These are phyloP conservation scores for Saccharomyces kudriavzevii DNA, from an alignment of 805 yeast species.

Conservation along the genomic window DNA sequence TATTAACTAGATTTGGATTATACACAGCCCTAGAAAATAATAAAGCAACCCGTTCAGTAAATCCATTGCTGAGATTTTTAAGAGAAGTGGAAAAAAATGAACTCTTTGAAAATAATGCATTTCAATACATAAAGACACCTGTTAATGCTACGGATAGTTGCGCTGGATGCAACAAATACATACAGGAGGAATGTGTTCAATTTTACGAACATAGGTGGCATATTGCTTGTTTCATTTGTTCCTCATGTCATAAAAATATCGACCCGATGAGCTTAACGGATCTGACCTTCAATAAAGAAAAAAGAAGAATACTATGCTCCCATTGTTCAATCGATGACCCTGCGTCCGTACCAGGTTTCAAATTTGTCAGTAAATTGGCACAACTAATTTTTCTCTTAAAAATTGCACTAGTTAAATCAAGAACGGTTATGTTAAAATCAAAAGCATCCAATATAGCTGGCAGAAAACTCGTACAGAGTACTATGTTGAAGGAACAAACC, in stretches of 20 bases:
- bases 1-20: conserved; percentile 73
- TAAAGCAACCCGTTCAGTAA: conserved; percentile 46
- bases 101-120: conserved; percentile 28
- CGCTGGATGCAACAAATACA: conserved; percentile 57
- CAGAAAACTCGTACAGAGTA: conserved; percentile 6
- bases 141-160: conserved; percentile 70
- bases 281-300: conserved; percentile 37
- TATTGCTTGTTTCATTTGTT: conserved; percentile 59
- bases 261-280: conserved; percentile 36
- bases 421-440: conserved; percentile 42
- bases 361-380: conserved; percentile 53
- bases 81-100: conserved; percentile 44
- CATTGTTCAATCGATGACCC: conserved; percentile 50
- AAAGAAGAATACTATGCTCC: conserved; percentile 44
- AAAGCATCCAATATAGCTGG: conserved; percentile 5
- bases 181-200: conserved; percentile 74
- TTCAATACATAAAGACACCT: conserved; percentile 40
- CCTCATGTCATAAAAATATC: conserved; percentile 43
- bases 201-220: conserved; percentile 74
- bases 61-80: conserved; percentile 57
- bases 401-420: conserved; percentile 75
- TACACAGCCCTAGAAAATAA: conserved; percentile 66
- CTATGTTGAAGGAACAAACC: conserved; percentile 36
- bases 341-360: conserved; percentile 48
- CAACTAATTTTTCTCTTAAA: conserved; percentile 73